Percentiles rank a stretch among this genome's conserved stretches.
Evolutionary conservation across 345 rosid species (phyloP).

Genomic region (Brassica rapa): DNA sequence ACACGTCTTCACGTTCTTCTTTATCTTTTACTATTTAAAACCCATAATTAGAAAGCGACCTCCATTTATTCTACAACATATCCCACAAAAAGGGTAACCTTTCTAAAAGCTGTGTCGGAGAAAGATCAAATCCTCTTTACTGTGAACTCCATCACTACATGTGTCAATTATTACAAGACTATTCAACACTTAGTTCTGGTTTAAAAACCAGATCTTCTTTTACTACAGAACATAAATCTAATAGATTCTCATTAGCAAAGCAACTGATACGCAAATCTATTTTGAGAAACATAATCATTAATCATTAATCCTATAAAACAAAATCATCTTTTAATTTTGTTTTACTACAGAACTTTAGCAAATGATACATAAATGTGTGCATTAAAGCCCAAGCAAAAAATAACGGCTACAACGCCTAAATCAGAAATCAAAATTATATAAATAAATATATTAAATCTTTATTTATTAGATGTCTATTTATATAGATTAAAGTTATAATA

Average conservation of each 20-base stretch:
- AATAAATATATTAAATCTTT: no score
- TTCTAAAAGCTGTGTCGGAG: background rate
- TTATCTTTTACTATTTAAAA: background rate
- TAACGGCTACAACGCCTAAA: no score
- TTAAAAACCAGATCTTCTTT: background rate
- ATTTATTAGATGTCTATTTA: no score
- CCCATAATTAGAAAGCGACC: background rate
- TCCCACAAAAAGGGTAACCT: background rate
- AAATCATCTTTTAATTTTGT: no score
- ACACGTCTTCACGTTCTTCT: background rate
- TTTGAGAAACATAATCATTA: background rate
- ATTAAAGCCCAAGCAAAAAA: no score
- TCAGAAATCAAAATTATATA: no score
- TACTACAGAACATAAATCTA: background rate
- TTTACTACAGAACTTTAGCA: no score
- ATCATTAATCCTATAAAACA: no score
- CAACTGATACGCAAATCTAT: background rate
- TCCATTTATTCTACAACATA: background rate
- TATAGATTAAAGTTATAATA: no score
- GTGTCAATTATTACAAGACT: background rate
- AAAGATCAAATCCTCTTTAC: background rate
- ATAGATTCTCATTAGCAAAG: background rate
- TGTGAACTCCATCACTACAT: background rate
- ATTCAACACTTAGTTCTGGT: background rate
- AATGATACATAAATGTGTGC: no score